A percentile compares a stretch with the other conserved stretches of the same genome.
These are phyloP conservation scores for Dunaliella sp. DNA, from an alignment of 139 green algal genomes.

Conservation along the genomic window DNA sequence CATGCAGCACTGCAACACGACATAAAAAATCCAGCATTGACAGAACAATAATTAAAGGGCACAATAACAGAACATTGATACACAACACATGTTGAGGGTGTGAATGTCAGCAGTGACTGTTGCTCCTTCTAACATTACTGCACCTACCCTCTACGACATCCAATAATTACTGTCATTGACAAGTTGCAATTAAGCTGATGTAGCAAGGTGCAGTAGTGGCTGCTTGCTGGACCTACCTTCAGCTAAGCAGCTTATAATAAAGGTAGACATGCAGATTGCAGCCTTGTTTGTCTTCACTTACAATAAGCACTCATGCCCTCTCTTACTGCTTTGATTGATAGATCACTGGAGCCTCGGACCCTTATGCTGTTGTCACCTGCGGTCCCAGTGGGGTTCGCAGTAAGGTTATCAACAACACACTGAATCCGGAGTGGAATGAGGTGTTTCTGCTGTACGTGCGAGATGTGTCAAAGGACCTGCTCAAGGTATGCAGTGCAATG, in stretches of 20 bases:
- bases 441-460: constrained; percentile 49
- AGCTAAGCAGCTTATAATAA: not conserved
- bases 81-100: too few relatives aligned
- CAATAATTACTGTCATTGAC: too few relatives aligned
- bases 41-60: too few relatives aligned
- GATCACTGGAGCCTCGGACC: constrained; percentile 45
- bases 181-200: too few relatives aligned
- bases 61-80: too few relatives aligned
- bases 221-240: constrained; percentile 4
- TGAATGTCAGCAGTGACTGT: too few relatives aligned
- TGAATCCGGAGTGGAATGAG: constrained; percentile 52
- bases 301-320: not conserved
- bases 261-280: constrained; percentile 1
- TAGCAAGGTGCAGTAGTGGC: not conserved
- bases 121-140: too few relatives aligned
- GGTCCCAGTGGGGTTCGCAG: constrained; percentile 30
- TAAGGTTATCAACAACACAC: constrained; percentile 5
- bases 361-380: constrained; percentile 46
- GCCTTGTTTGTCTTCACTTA: not conserved
- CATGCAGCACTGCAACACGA: too few relatives aligned
- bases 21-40: too few relatives aligned
- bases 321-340: constrained; percentile 7
- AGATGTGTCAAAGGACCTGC: not conserved
- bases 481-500: constrained; percentile 1
- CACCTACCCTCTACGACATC: too few relatives aligned